A percentile compares a stretch with the other conserved stretches of the same genome.
Conservation (phyloP, 257 asterid genomes). For the Fraxinus quadrangulata region DNA sequence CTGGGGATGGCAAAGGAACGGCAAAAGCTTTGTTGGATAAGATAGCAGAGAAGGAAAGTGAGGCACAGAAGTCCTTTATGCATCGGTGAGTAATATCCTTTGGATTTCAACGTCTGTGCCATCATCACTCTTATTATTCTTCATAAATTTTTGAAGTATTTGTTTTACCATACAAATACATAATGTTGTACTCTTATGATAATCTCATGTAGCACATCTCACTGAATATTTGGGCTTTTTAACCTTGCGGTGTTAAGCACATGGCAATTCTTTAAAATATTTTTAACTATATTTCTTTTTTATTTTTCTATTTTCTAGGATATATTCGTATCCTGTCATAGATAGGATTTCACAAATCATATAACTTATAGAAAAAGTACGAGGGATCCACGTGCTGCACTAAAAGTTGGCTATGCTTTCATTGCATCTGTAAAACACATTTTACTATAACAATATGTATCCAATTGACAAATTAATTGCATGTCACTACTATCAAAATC, state of each 20-base stretch:
- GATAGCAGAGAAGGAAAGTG: conserved; percentile 88
- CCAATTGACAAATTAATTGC: conserved; percentile 7
- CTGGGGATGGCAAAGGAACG: conserved; percentile 76
- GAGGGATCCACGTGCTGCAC: conserved; percentile 11
- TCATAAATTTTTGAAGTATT: background rate
- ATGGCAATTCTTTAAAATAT: background rate
- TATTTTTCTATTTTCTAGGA: conserved; percentile 7
- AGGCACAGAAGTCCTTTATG: conserved; percentile 98
- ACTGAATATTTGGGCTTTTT: background rate
- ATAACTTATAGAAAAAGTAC: background rate
- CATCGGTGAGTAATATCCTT: conserved; percentile 67
- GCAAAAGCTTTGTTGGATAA: conserved; percentile 77
- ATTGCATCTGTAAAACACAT: conserved; percentile 1
- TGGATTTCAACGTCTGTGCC: background rate
- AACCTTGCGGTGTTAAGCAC: background rate
- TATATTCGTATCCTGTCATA: background rate
- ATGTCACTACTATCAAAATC: conserved; percentile 13
- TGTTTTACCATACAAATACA: background rate
- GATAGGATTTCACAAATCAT: conserved; percentile 3
- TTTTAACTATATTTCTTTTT: background rate
- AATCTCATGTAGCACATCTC: background rate
- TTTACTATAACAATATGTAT: conserved; percentile 15
- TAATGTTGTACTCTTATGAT: background rate
- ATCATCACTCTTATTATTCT: conserved; percentile 13
- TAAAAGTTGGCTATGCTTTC: conserved; percentile 7